Percentiles rank a stretch among this genome's conserved stretches.
Conservation (phyloP, 371 early-diverging fungal species). For the Circinella minor region DNA sequence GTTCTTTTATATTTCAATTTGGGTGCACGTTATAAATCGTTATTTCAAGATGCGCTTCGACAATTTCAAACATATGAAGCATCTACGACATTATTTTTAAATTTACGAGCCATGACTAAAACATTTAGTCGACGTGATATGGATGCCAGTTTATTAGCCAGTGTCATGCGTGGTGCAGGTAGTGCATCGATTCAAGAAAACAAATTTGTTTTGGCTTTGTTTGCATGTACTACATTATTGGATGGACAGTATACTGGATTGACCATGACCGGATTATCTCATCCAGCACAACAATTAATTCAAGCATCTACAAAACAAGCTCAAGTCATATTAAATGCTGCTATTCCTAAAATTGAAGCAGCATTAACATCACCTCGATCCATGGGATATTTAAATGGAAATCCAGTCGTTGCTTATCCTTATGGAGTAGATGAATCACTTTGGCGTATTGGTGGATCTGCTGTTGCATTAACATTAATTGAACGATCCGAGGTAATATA, state of each 20-base stretch:
- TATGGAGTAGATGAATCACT: constrained; percentile 70
- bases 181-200: constrained; percentile 56
- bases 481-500: constrained; percentile 63
- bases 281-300: constrained; percentile 29
- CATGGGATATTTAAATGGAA: constrained; percentile 58
- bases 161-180: constrained; percentile 57
- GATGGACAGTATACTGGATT: constrained; percentile 52
- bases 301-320: constrained; percentile 24
- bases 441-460: constrained; percentile 78
- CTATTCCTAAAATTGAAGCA: constrained; percentile 61
- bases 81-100: constrained; percentile 61
- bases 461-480: constrained; percentile 64
- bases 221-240: constrained; percentile 59
- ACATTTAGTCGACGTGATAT: constrained; percentile 30
- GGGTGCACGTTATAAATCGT: constrained; percentile 66
- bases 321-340: constrained; percentile 59
- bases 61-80: constrained; percentile 77
- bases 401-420: constrained; percentile 60
- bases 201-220: constrained; percentile 69
- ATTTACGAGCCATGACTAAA: constrained; percentile 49
- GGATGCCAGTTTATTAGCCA: constrained; percentile 53
- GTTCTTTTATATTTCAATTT: constrained; percentile 66
- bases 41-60: constrained; percentile 70
- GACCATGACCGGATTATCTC: constrained; percentile 41
- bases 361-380: constrained; percentile 50